These are phyloP conservation scores for Hypoxylon sp. DNA, from an alignment of 2,329 filamentous ascomycete species.

Conservation along the genomic window DNA sequence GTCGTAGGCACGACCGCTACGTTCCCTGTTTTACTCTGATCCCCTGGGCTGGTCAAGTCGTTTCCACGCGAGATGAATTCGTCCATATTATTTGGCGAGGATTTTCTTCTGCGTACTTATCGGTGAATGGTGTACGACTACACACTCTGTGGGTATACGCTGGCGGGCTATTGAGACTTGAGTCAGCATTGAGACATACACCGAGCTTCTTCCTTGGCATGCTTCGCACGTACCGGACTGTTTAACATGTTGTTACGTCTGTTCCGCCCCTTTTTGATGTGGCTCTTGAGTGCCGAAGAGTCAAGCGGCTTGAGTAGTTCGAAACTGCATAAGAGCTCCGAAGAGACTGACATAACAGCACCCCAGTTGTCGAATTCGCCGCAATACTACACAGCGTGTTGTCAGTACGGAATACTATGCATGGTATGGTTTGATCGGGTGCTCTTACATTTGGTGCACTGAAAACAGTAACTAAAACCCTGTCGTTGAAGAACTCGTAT, in stretches of 20 bases:
- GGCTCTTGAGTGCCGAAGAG: conserved; percentile 93
- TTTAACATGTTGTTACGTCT: conserved; percentile 95
- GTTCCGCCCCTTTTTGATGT: conserved; percentile 97
- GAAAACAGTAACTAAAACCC: conserved; percentile 95
- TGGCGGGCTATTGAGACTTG: conserved; percentile 55
- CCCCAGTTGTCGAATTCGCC: conserved; percentile 99
- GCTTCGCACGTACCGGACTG: conserved; percentile 77
- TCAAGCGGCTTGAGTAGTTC: conserved; percentile 96
- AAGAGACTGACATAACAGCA: conserved; percentile 96
- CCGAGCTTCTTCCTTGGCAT: neutral
- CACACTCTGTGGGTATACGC: conserved; percentile 65
- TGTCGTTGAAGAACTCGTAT: conserved; percentile 97
- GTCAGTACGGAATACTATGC: conserved; percentile 36
- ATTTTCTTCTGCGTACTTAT: conserved; percentile 17
- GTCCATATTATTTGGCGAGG: conserved; percentile 22
- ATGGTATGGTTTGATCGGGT: neutral
- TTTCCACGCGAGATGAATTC: conserved; percentile 36
- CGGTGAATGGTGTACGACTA: conserved; percentile 41
- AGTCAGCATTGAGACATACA: conserved; percentile 18
- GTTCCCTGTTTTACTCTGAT: conserved; percentile 22
- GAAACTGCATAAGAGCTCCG: conserved; percentile 93
- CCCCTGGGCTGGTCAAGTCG: conserved; percentile 23
- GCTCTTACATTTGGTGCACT: conserved; percentile 93
- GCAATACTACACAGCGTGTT: conserved; percentile 72
- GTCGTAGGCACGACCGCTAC: conserved; percentile 22